These are phyloP conservation scores for Takashimella tepidaria DNA, from an alignment of 1,284 basidiomycete species.

Conservation along the genomic window DNA sequence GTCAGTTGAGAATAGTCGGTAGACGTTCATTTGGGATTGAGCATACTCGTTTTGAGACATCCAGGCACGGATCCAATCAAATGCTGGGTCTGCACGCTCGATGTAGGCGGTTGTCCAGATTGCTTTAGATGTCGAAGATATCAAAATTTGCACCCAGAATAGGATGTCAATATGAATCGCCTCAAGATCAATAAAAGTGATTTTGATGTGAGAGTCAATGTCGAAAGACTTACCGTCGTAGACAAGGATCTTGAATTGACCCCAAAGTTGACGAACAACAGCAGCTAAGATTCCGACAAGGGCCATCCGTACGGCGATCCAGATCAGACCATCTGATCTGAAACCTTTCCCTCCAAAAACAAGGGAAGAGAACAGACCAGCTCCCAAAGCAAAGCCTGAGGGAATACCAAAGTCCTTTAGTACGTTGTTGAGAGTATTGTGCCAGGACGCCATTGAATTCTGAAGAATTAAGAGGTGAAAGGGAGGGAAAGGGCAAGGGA, in stretches of 20 bases:
- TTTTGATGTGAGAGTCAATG: not conserved
- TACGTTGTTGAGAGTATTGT: not conserved
- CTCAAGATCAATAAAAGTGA: not conserved
- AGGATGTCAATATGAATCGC: no score
- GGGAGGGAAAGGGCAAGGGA: no score
- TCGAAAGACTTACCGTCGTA: not conserved
- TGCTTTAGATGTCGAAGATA: not conserved
- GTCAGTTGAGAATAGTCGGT: conserved; percentile 11
- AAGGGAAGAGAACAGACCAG: not conserved
- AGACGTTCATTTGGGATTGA: conserved; percentile 21
- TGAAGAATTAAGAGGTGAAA: not conserved
- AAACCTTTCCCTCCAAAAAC: no score
- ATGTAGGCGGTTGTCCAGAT: conserved; percentile 24
- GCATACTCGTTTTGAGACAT: conserved; percentile 24
- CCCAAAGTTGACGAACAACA: not conserved
- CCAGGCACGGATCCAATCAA: conserved; percentile 24
- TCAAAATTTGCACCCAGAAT: no score
- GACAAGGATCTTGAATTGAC: not conserved
- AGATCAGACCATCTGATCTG: no score
- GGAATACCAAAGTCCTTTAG: not conserved
- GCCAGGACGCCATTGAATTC: not conserved
- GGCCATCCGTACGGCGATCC: not conserved
- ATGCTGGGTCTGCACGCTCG: conserved; percentile 17
- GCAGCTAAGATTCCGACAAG: not conserved
- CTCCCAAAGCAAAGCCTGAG: not conserved